Conservation (phyloP, 371 early-diverging fungal genomes). For the Mucor lusitanicus region DNA sequence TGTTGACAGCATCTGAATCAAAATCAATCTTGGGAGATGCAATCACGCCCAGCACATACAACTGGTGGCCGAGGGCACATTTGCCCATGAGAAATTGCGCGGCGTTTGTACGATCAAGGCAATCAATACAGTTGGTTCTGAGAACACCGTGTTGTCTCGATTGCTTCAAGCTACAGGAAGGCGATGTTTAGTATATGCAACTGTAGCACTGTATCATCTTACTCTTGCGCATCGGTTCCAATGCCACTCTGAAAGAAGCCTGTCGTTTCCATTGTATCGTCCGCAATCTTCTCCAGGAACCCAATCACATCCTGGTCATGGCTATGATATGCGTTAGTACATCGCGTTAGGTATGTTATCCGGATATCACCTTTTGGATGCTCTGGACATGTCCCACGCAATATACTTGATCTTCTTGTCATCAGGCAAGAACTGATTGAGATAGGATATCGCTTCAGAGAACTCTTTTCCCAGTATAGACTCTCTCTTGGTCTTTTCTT, state of each 20-base stretch:
- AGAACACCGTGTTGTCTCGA: constrained; percentile 85
- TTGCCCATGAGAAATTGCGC: constrained; percentile 98
- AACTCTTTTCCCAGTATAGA: constrained; percentile 87
- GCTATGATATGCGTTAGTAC: constrained; percentile 28
- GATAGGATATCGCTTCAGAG: constrained; percentile 74
- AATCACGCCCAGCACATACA: constrained; percentile 88
- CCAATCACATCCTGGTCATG: constrained; percentile 90
- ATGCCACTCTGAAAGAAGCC: constrained; percentile 93
- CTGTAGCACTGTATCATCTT: constrained; percentile 10
- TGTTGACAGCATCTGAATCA: constrained; percentile 90
- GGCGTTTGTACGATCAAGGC: constrained; percentile 99
- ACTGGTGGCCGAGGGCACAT: constrained; percentile 90
- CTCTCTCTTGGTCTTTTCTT: constrained; percentile 89
- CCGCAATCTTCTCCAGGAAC: constrained; percentile 85
- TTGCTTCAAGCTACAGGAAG: constrained; percentile 6
- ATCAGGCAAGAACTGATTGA: constrained; percentile 86
- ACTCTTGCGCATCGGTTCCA: constrained; percentile 51
- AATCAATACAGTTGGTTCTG: constrained; percentile 99
- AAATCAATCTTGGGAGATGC: constrained; percentile 80
- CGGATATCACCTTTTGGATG: constrained; percentile 78
- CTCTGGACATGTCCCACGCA: constrained; percentile 98
- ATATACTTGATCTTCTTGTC: constrained; percentile 86
- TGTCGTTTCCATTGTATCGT: constrained; percentile 82
- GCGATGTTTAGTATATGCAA: not conserved
- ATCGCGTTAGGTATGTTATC: not conserved